Conservation (phyloP, 2,329 filamentous ascomycete genomes). For the Lizonia empirigonia region DNA sequence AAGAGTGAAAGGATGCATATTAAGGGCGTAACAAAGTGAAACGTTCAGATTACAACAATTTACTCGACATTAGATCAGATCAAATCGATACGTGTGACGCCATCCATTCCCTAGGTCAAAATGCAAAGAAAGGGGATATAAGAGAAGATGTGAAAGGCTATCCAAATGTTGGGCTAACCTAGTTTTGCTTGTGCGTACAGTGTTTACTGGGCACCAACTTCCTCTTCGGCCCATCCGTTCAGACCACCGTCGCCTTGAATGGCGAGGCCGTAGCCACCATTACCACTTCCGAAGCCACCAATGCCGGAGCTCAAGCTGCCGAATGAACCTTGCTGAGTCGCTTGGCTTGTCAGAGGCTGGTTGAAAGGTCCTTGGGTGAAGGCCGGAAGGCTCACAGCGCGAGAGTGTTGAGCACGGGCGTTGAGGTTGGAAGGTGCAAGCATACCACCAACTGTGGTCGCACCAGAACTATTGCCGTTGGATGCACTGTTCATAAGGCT, state of each 20-base stretch:
- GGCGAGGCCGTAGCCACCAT: conserved; percentile 63
- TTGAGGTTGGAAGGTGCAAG: conserved; percentile 71
- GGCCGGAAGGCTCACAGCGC: conserved; percentile 86
- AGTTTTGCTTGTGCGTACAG: not conserved
- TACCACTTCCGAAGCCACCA: conserved; percentile 60
- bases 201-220: conserved; percentile 60
- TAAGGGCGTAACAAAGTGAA: conserved; percentile 18
- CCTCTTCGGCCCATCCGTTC: conserved; percentile 68
- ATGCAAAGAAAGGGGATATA: conserved; percentile 23
- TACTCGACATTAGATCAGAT: conserved; percentile 24
- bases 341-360: conserved; percentile 47
- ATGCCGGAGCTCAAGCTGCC: conserved; percentile 64
- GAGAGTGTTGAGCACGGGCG: conserved; percentile 68
- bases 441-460: conserved; percentile 76
- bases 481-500: conserved; percentile 54
- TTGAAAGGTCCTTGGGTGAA: conserved; percentile 66
- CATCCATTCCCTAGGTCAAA: conserved; percentile 19
- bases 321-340: conserved; percentile 55
- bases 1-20: conserved; percentile 25
- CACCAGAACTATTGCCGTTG: conserved; percentile 52
- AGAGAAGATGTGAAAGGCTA: conserved; percentile 14
- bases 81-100: conserved; percentile 16
- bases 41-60: conserved; percentile 33
- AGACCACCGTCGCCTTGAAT: conserved; percentile 63
- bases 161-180: conserved; percentile 6